These are phyloP conservation scores for Alternaria metachromatica DNA, from an alignment of 2,329 filamentous ascomycete genomes.

Conservation along the genomic window DNA sequence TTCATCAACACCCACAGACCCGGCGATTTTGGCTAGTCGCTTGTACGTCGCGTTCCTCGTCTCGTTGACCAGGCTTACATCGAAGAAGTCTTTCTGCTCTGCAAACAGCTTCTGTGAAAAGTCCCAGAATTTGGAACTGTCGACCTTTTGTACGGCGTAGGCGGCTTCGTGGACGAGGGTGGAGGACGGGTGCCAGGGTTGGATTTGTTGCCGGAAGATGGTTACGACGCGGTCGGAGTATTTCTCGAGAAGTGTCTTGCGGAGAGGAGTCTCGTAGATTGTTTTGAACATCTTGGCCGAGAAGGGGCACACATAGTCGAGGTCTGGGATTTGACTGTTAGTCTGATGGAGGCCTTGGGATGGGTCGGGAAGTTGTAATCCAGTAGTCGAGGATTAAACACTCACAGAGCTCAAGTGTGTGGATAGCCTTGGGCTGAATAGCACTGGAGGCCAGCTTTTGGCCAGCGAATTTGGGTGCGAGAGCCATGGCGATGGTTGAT, in stretches of 20 bases:
- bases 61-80: constrained; percentile 83
- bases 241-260: constrained; percentile 69
- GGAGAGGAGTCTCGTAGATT: constrained; percentile 67
- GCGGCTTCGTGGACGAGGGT: constrained; percentile 77
- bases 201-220: constrained; percentile 89
- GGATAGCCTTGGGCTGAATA: constrained; percentile 53
- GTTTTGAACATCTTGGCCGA: constrained; percentile 78
- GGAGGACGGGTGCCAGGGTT: constrained; percentile 91
- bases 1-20: constrained; percentile 72
- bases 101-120: constrained; percentile 75
- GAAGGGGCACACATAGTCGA: constrained; percentile 92
- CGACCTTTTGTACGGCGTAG: constrained; percentile 75
- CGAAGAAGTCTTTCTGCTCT: constrained; percentile 80
- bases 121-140: constrained; percentile 77
- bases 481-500: constrained; percentile 60
- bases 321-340: constrained; percentile 55
- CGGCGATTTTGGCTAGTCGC: constrained; percentile 77
- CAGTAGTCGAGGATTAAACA: background rate
- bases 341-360: background rate
- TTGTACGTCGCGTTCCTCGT: constrained; percentile 82
- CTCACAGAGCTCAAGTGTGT: constrained; percentile 63
- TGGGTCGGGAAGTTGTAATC: background rate
- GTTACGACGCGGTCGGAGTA: constrained; percentile 70
- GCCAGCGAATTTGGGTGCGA: constrained; percentile 78
- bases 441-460: constrained; percentile 66